phyloP scores from a whole-genome alignment of 163 green algal species.

The Scenedesmus sp. region DNA sequence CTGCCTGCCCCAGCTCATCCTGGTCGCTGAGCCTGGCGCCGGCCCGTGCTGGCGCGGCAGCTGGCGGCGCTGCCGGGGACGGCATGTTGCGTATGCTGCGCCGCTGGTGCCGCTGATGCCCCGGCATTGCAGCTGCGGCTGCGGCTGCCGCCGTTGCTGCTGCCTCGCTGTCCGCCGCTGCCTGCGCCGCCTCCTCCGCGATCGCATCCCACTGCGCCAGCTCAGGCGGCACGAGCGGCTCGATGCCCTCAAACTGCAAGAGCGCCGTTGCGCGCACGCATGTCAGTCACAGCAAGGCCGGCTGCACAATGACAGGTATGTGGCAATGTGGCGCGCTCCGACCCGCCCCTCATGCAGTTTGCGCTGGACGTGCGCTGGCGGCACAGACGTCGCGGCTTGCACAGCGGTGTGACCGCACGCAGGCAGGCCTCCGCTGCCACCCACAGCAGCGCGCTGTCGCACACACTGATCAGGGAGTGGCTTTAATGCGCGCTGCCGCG shows the following conservation, averaged over 20 bases:
- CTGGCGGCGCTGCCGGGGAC: background rate
- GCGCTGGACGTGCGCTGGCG: background rate
- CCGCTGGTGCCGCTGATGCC: constrained; percentile 11
- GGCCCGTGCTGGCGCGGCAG: background rate
- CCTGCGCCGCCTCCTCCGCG: constrained; percentile 1
- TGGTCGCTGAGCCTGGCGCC: constrained; percentile 8
- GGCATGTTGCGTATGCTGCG: constrained; percentile 28
- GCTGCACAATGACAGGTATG: background rate
- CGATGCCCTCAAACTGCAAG: constrained; percentile 37
- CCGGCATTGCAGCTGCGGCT: background rate
- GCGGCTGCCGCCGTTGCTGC: background rate
- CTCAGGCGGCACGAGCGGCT: constrained; percentile 38
- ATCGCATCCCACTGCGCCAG: constrained; percentile 23
- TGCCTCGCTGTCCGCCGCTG: background rate
- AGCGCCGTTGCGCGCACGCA: background rate
- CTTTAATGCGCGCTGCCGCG: too few relatives aligned
- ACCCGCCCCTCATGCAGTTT: too few relatives aligned
- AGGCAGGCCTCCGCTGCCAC: too few relatives aligned
- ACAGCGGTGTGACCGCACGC: background rate
- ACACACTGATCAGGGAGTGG: too few relatives aligned
- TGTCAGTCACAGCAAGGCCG: background rate
- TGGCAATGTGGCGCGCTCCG: too few relatives aligned
- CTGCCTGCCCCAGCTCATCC: background rate
- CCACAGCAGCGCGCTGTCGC: background rate
- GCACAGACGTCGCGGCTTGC: background rate